phyloP scores from a whole-genome alignment of 2,329 filamentous ascomycete species.

The Bertia moriformis region DNA sequence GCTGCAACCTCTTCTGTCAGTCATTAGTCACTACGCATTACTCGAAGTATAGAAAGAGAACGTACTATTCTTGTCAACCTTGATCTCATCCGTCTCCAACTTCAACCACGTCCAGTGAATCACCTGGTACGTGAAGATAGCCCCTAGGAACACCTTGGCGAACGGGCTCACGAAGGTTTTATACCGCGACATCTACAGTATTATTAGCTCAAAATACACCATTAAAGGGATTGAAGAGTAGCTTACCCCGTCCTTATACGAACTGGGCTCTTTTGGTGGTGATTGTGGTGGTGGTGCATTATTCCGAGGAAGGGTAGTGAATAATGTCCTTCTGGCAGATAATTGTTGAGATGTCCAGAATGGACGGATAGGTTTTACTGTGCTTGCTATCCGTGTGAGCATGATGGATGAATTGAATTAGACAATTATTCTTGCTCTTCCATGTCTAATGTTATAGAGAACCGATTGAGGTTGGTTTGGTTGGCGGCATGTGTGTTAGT shows the following conservation, averaged over 20 bases:
- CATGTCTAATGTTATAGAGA: too few relatives aligned
- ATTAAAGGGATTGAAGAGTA: background rate
- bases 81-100: slow-evolving; percentile 26
- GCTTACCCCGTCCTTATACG: slow-evolving; percentile 14
- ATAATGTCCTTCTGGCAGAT: too few relatives aligned
- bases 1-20: slow-evolving; percentile 15
- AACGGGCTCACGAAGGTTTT: slow-evolving; percentile 23
- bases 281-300: too few relatives aligned
- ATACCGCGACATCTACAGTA: slow-evolving; percentile 19
- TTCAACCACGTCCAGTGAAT: slow-evolving; percentile 29
- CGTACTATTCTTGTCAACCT: slow-evolving; percentile 18
- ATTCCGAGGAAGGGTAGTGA: too few relatives aligned
- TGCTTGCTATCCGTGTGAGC: too few relatives aligned
- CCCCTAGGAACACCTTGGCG: slow-evolving; percentile 28
- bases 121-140: slow-evolving; percentile 29
- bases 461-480: too few relatives aligned
- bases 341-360: too few relatives aligned
- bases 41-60: slow-evolving; percentile 7
- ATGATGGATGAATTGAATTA: too few relatives aligned
- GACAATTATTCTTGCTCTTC: too few relatives aligned
- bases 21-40: slow-evolving; percentile 2
- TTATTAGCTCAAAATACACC: background rate
- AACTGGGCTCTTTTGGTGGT: slow-evolving; percentile 4
- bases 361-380: too few relatives aligned
- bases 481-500: too few relatives aligned